Conservation (phyloP, 2,329 filamentous ascomycete species). For the Xylaria sp. region DNA sequence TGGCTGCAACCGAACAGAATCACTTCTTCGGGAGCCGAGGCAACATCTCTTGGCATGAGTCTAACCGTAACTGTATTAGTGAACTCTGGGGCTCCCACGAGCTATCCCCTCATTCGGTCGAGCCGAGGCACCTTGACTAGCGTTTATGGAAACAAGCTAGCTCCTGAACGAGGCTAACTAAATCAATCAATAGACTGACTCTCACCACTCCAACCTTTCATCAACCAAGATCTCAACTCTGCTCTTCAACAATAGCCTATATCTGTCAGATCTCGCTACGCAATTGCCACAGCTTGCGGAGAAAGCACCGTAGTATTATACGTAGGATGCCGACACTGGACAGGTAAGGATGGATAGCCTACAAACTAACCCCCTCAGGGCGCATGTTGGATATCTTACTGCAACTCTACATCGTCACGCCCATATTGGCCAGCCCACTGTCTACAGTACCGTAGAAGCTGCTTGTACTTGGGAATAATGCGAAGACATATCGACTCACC, state of each 20-base stretch:
- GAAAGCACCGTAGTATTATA: background rate
- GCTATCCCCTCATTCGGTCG: slow-evolving; percentile 16
- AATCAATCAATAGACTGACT: no score
- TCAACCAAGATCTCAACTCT: no score
- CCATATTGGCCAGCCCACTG: no score
- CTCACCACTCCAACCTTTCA: no score
- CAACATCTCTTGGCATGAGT: slow-evolving; percentile 20
- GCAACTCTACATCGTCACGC: no score
- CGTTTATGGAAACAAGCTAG: background rate
- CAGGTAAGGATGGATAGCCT: background rate
- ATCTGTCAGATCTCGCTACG: background rate
- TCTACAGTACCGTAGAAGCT: no score
- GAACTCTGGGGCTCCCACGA: background rate
- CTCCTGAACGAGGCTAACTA: background rate
- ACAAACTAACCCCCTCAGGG: background rate
- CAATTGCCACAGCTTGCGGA: background rate
- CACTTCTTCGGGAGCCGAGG: slow-evolving; percentile 44
- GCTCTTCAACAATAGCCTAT: background rate
- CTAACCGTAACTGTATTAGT: slow-evolving; percentile 33
- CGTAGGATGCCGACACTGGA: no score
- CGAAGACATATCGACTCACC: no score
- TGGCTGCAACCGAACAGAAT: slow-evolving; percentile 17
- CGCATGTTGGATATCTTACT: background rate
- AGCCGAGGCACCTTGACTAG: slow-evolving; percentile 26
- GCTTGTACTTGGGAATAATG: no score